A percentile compares a stretch with the other conserved stretches of the same genome.
These are phyloP conservation scores for Chlamydomonas urium DNA, from an alignment of 139 green algal genomes.

Conservation along the genomic window DNA sequence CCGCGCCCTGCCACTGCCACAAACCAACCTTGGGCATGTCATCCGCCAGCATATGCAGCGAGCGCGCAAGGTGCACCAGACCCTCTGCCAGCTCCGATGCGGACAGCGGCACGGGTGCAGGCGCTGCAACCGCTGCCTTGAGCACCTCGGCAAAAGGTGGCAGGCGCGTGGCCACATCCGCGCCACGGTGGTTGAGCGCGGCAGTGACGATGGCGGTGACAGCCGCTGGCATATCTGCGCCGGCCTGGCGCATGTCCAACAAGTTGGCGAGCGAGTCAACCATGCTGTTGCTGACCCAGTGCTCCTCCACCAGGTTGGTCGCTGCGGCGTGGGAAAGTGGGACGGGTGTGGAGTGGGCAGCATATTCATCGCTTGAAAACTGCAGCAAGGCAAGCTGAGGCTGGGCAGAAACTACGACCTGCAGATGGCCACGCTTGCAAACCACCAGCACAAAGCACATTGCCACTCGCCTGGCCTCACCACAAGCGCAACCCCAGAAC, in stretches of 20 bases:
- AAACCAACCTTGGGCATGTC: slow-evolving; percentile 12
- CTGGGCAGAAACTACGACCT: too few relatives aligned
- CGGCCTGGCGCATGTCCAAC: slow-evolving; percentile 1
- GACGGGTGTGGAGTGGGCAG: neutral
- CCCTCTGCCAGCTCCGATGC: neutral
- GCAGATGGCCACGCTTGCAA: neutral
- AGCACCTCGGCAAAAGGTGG: neutral
- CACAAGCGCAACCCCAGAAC: neutral
- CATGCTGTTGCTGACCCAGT: neutral
- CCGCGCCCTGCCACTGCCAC: too few relatives aligned
- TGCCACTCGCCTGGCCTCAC: neutral
- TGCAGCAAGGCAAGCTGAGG: too few relatives aligned
- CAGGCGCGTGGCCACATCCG: neutral
- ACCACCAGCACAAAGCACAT: neutral
- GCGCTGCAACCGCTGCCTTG: neutral
- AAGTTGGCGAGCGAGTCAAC: slow-evolving; percentile 1
- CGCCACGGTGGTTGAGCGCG: slow-evolving; percentile 5
- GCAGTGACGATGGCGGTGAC: slow-evolving; percentile 3
- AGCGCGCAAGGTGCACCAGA: neutral
- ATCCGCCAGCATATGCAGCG: slow-evolving; percentile 2
- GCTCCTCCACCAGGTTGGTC: slow-evolving; percentile 4
- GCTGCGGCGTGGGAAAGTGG: neutral
- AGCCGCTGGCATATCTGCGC: neutral
- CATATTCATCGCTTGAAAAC: neutral
- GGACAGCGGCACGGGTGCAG: neutral